These are phyloP conservation scores for Colletotrichum aenigma DNA, from an alignment of 2,329 filamentous ascomycete genomes.

Conservation along the genomic window DNA sequence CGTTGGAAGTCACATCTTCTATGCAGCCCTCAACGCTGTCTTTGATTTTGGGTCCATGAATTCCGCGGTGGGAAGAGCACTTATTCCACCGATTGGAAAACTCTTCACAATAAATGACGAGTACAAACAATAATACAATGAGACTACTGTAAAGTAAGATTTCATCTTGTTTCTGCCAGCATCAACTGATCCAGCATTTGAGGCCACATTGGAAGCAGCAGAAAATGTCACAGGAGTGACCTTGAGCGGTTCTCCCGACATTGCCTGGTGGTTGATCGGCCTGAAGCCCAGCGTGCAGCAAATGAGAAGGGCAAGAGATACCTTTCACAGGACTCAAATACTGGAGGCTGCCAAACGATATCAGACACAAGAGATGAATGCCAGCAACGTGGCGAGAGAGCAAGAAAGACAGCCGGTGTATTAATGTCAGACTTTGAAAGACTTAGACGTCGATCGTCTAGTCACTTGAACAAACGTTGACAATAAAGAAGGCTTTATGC, in stretches of 20 bases:
- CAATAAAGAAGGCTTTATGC: neutral
- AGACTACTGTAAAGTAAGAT: neutral
- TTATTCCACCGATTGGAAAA: neutral
- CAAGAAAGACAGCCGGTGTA: conserved; percentile 1
- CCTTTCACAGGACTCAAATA: neutral
- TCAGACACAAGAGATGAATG: neutral
- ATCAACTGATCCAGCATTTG: neutral
- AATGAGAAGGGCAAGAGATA: neutral
- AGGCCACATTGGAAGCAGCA: neutral
- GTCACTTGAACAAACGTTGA: neutral
- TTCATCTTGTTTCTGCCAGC: neutral
- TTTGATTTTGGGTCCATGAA: neutral
- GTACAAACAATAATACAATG: neutral
- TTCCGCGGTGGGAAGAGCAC: neutral
- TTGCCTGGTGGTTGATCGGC: neutral
- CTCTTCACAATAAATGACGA: neutral
- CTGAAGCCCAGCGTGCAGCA: neutral
- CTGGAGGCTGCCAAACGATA: neutral
- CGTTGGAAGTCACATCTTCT: neutral
- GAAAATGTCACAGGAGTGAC: neutral
- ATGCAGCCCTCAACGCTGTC: neutral
- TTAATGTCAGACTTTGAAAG: neutral
- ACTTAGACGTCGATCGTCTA: neutral
- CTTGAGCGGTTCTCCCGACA: neutral
- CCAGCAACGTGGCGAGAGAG: neutral